These are phyloP conservation scores for Solanum tacnaense DNA, from an alignment of 257 asterid genomes.

Conservation along the genomic window DNA sequence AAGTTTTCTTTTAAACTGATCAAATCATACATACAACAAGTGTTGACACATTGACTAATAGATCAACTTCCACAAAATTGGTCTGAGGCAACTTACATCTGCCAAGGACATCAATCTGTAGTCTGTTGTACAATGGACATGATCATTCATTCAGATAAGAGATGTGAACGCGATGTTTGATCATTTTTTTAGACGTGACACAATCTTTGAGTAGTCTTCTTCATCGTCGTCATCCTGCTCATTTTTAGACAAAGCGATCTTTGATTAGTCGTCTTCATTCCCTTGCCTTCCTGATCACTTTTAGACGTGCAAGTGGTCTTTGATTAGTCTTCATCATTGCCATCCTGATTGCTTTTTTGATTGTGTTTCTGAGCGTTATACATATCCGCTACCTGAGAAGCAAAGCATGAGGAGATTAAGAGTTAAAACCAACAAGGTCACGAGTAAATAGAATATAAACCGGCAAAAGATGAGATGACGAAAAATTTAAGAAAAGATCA, in stretches of 20 bases:
- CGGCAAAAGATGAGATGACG: background rate
- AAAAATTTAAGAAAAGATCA: slow-evolving; percentile 9
- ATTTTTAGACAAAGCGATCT: slow-evolving; percentile 1
- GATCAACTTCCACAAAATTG: background rate
- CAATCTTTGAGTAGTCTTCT: slow-evolving; percentile 32
- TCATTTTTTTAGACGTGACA: slow-evolving; percentile 14
- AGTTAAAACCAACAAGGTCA: background rate
- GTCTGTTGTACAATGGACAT: slow-evolving; percentile 12
- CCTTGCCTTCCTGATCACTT: background rate
- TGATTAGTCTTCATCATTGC: slow-evolving; percentile 46
- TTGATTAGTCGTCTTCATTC: slow-evolving; percentile 36
- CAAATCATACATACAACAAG: background rate
- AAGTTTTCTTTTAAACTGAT: background rate
- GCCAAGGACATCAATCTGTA: background rate
- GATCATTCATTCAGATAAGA: slow-evolving; percentile 5
- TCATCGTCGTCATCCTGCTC: slow-evolving; percentile 41
- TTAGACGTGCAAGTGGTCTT: background rate
- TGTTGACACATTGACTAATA: background rate
- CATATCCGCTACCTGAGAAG: slow-evolving; percentile 74
- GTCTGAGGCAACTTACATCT: background rate
- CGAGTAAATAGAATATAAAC: background rate
- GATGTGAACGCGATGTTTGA: background rate
- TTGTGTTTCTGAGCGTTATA: slow-evolving; percentile 54
- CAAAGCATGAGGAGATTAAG: background rate
- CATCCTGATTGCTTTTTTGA: slow-evolving; percentile 38